Base-by-base conservation (phyloP, 2,329 filamentous ascomycete genomes). In the Stagonosporopsis vannaccii region DNA sequence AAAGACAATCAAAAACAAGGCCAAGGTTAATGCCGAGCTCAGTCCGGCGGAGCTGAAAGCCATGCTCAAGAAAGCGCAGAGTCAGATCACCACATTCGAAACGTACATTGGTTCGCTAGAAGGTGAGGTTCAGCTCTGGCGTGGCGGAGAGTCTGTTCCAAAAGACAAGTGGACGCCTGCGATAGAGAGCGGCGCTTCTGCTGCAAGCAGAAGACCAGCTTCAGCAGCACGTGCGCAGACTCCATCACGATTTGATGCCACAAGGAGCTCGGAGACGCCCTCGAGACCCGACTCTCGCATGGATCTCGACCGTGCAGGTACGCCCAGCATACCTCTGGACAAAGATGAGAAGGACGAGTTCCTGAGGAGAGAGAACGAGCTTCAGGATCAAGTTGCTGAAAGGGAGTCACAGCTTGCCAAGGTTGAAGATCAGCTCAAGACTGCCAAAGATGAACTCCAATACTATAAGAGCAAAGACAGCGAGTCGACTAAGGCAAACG, bases 1-100 rank as follows among this genome's bases (percentile, higher is more conserved):
- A 55, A 99, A 99, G 82, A 91, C 92, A 0, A 99, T 99, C 82
- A 97, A 98, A 89, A 98, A 98, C 83, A 98, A 98, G 84, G 95
- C 95, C 78, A 99, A 98, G 89, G 90, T 99, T 85, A 99, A 99
- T 75, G 93, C 94, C 41, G 95, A 99, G 78, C 86, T 99, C 69
- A 98, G 94, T 71, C 95, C 95, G 41, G 87, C 92, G 12, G 95
- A 99, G 78, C 87, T 99, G 82, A 99, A 98, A 80, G 84, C 88
- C 45, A 84, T 97, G 71, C 87, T 99, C 74, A 93, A 91, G 79
- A 97, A 97, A 78, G 92, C 92, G 13, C 93, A 97, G 77, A 87
- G 85, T 48, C 93, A 97, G 75, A 89, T 95, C 64, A 91, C 90
- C 20, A 93, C 87, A 15, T 98, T 96, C 75, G 91, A 97, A 74